Percentiles rank a stretch among this genome's conserved stretches.
These are phyloP conservation scores for Exophiala calicioides DNA, from an alignment of 2,329 filamentous ascomycete genomes.

Conservation along the genomic window DNA sequence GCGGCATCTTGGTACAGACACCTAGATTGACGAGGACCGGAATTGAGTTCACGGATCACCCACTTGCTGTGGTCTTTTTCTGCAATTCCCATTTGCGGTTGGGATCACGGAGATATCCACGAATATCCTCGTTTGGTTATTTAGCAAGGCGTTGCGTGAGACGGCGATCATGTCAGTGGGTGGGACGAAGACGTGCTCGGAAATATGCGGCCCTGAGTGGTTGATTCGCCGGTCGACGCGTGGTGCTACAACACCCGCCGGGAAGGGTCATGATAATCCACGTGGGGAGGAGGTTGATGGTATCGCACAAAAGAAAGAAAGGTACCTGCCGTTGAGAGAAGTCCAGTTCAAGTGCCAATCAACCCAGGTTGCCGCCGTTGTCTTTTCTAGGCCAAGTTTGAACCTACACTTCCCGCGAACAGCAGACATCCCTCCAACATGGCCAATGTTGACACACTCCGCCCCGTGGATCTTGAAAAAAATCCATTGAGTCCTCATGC, in stretches of 20 bases:
- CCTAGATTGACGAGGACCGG: no score
- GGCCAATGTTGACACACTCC: no score
- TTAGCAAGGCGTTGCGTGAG: neutral
- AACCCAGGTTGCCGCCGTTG: neutral
- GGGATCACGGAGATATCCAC: neutral
- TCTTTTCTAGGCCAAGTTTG: neutral
- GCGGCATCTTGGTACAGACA: no score
- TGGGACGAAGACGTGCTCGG: constrained; percentile 6
- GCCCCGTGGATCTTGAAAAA: no score
- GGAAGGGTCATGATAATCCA: neutral
- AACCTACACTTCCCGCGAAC: no score
- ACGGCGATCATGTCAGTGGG: neutral
- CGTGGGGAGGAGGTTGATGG: neutral
- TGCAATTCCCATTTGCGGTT: neutral
- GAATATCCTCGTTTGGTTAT: neutral
- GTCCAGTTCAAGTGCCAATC: neutral
- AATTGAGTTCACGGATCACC: no score
- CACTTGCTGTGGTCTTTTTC: no score
- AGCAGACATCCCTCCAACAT: no score
- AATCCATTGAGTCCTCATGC: no score
- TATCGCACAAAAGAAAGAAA: neutral
- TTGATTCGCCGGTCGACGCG: neutral
- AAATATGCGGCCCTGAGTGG: neutral
- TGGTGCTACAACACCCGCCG: neutral
- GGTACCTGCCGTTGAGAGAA: neutral